Evolutionary conservation across 805 yeast genomes (phyloP), one percentile per base, ranked within the genome.

Genomic region (Schwanniomyces vanrijiae): DNA sequence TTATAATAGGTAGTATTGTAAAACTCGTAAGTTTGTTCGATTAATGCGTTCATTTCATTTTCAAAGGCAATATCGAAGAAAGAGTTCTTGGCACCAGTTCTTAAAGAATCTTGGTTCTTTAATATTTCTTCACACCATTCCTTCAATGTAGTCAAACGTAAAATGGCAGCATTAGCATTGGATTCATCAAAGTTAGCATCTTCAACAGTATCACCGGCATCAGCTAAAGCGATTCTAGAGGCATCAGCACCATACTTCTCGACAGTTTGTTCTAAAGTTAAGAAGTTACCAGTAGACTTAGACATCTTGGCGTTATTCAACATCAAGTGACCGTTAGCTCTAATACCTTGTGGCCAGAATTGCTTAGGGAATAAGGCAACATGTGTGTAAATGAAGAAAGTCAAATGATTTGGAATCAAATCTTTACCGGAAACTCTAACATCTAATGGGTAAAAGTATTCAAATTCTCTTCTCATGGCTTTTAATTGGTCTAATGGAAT

Each of bases 171-270:
- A 62, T 94, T 94, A 46, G 99, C 99, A 62, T 85, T 91, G 50
- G 90, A 75, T 73, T 94, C 99, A 62, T 94, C 99, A 63, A 94
- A 88, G 76, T 94, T 94, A 44, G 99, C 99, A 69, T 94, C 99
- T 73, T 94, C 99, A 56, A 90, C 83, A 37, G 94, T 77, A 66
- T 94, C 99, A 76, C 99, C 99, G 44, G 97, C 97, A 75, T 94
- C 99, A 40, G 98, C 99, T 55, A 94, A 76, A 4, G 99, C 97
- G 66, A 94, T 88, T 78, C 99, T 87, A 9, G 96, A 77, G 37
- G 98, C 97, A 69, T 94, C 99, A 43, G 98, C 96, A 68, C 99
- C 99, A 58, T 84, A 94, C 71, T 94, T 94, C 59, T 82, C 78
- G 50, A 85, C 84, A 65, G 87, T 80, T 68, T 94, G 90, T 59